Percentiles rank a stretch among this genome's conserved stretches.
phyloP scores from a whole-genome alignment of 1,284 basidiomycete genomes.

The Sanguinoderma infundibulare region DNA sequence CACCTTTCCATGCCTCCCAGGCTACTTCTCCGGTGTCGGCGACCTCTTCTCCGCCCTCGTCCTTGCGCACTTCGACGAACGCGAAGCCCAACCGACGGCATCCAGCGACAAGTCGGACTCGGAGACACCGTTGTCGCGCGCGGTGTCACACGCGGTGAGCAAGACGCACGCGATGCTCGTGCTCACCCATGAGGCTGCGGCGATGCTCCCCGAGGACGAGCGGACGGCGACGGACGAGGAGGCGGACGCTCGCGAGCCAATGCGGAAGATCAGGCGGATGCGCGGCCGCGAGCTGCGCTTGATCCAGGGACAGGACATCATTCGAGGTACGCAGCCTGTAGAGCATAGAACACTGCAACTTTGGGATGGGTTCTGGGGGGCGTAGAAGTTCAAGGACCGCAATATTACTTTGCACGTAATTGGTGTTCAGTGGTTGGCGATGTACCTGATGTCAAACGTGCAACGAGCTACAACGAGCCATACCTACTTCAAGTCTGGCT shows the following conservation, averaged over 20 bases:
- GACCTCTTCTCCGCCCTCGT: conserved; percentile 96
- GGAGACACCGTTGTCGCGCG: conserved; percentile 53
- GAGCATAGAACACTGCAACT: conserved; percentile 37
- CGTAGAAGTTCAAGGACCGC: no score
- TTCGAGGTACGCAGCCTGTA: conserved; percentile 38
- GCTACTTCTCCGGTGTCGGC: conserved; percentile 96
- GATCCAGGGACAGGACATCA: conserved; percentile 73
- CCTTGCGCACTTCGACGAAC: conserved; percentile 76
- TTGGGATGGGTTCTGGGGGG: conserved; percentile 49
- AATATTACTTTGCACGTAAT: no score
- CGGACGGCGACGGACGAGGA: conserved; percentile 73
- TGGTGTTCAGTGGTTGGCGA: no score
- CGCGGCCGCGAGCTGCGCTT: conserved; percentile 82
- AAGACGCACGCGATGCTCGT: conserved; percentile 87
- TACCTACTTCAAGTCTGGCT: no score
- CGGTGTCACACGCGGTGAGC: conserved; percentile 75
- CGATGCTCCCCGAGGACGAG: conserved; percentile 59
- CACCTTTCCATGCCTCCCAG: conserved; percentile 81
- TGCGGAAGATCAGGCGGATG: conserved; percentile 74
- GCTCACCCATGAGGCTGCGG: conserved; percentile 67
- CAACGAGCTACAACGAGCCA: no score
- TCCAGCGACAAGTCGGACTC: no score
- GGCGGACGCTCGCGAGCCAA: conserved; percentile 65
- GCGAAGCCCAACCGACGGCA: conserved; percentile 38
- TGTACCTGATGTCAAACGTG: no score